These are phyloP conservation scores for Ustilago loliicola DNA, from an alignment of 1,284 basidiomycete genomes.

Conservation along the genomic window DNA sequence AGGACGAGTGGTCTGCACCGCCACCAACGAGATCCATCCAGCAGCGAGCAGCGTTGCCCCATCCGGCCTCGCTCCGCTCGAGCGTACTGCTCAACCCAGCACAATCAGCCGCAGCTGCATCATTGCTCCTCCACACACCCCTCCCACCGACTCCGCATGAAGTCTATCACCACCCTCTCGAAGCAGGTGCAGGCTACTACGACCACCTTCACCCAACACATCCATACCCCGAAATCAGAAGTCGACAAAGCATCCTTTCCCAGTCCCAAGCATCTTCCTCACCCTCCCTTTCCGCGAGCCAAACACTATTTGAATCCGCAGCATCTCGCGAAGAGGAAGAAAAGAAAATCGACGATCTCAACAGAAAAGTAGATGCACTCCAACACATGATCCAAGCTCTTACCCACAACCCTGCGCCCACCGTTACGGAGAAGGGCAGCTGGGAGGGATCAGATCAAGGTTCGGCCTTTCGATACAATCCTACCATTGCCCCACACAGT, in stretches of 20 bases:
- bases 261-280: conserved; percentile 5
- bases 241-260: conserved; percentile 6
- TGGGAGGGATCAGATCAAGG: neutral
- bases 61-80: neutral
- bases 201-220: conserved; percentile 3
- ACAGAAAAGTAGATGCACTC: conserved; percentile 37
- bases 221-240: neutral
- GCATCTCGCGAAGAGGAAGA: conserved; percentile 3
- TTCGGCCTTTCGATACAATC: conserved; percentile 19
- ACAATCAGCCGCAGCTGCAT: conserved; percentile 4
- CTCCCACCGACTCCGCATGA: neutral
- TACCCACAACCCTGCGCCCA: neutral
- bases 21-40: neutral
- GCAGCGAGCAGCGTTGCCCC: neutral
- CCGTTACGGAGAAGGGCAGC: neutral
- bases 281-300: conserved; percentile 15
- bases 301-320: neutral
- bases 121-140: neutral
- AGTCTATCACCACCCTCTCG: neutral
- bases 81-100: conserved; percentile 9
- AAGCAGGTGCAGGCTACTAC: neutral
- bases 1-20: conserved; percentile 1
- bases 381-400: conserved; percentile 24
- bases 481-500: neutral
- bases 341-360: conserved; percentile 32